A percentile compares a stretch with the other conserved stretches of the same genome.
phyloP scores from a whole-genome alignment of 2,329 filamentous ascomycete genomes.

The Neonectria neomacrospora region DNA sequence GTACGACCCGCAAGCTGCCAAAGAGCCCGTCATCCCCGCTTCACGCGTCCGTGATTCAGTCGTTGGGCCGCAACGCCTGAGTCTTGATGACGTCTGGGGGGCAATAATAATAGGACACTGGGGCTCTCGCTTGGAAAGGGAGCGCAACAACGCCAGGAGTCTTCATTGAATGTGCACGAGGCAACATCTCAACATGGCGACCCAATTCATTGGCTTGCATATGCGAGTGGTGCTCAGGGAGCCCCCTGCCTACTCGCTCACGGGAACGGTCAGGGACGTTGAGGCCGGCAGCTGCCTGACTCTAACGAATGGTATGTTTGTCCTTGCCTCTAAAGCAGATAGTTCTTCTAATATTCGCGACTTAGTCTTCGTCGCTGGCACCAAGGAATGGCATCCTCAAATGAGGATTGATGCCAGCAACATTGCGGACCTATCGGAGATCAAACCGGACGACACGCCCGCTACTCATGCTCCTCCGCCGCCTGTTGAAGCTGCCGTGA shows the following conservation, averaged over 20 bases:
- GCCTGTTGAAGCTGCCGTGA: constrained; percentile 39
- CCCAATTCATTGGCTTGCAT: constrained; percentile 78
- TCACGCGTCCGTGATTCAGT: constrained; percentile 15
- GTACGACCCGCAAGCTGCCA: background rate
- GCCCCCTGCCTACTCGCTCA: constrained; percentile 71
- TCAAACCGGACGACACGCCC: constrained; percentile 46
- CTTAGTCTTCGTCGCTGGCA: constrained; percentile 54
- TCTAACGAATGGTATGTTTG: constrained; percentile 74
- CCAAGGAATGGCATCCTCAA: constrained; percentile 54
- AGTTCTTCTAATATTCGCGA: constrained; percentile 21
- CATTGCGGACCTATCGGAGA: constrained; percentile 58
- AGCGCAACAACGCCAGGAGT: constrained; percentile 11
- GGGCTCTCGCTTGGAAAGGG: constrained; percentile 24
- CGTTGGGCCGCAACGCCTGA: constrained; percentile 18
- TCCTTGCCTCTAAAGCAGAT: background rate
- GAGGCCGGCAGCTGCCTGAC: constrained; percentile 74
- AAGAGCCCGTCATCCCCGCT: constrained; percentile 1
- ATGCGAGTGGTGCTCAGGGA: constrained; percentile 78
- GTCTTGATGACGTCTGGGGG: constrained; percentile 39
- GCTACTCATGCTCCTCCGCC: constrained; percentile 45
- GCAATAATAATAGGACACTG: constrained; percentile 30
- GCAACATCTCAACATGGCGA: constrained; percentile 55
- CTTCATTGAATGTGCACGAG: background rate
- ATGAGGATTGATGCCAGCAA: constrained; percentile 60
- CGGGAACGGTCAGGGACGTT: constrained; percentile 77